A percentile compares a stretch with the other conserved stretches of the same genome.
Conservation (phyloP, 768 basidiomycete genomes). For the Phallus indusiatus region DNA sequence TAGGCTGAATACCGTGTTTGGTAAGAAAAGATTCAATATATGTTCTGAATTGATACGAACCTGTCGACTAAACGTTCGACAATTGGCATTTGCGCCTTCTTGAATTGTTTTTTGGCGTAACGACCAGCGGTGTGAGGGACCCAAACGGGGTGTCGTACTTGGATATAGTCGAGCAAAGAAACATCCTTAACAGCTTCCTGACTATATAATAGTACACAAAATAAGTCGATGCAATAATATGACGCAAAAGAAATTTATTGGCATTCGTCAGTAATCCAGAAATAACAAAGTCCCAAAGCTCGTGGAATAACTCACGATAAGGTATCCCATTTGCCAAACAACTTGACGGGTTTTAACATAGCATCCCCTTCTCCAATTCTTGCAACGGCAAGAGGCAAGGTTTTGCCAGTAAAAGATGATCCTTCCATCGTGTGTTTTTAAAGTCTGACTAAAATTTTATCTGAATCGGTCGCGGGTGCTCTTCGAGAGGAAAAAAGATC, state of each 20-base stretch:
- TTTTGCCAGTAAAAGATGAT: conserved; percentile 33
- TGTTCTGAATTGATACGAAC: conserved; percentile 27
- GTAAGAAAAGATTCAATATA: not conserved
- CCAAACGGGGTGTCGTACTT: conserved; percentile 96
- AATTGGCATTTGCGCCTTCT: conserved; percentile 99
- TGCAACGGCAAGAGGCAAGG: conserved; percentile 77
- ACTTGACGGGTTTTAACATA: conserved; percentile 54
- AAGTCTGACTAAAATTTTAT: not conserved
- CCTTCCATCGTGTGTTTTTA: conserved; percentile 1
- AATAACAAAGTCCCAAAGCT: not conserved
- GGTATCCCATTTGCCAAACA: conserved; percentile 99
- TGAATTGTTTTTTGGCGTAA: conserved; percentile 99
- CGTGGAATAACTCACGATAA: conserved; percentile 67
- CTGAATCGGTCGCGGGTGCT: not conserved
- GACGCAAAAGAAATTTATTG: not conserved
- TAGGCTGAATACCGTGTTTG: conserved; percentile 40
- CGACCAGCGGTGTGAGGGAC: conserved; percentile 98
- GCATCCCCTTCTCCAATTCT: conserved; percentile 58
- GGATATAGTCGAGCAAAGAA: conserved; percentile 98
- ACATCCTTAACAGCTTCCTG: conserved; percentile 99
- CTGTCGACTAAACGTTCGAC: conserved; percentile 98
- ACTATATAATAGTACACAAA: not conserved
- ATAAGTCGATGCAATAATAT: not conserved
- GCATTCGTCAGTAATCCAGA: not conserved
- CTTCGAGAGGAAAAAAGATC: not conserved